phyloP scores from a whole-genome alignment of 768 basidiomycete species.

The Boletus edulis region DNA sequence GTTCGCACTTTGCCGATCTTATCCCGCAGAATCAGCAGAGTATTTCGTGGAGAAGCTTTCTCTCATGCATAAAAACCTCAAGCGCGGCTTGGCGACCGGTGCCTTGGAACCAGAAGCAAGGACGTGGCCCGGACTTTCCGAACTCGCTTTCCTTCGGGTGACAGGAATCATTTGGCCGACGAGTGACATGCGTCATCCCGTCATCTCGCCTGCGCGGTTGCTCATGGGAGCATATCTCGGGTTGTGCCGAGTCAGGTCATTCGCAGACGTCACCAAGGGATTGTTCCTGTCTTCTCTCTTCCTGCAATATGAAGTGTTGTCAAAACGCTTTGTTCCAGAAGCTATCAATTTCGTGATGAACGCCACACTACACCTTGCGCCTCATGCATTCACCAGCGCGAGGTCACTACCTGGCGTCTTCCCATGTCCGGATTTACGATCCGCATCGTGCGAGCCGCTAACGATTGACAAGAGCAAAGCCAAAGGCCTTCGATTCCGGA shows the following conservation, averaged over 20 bases:
- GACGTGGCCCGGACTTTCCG: constrained; percentile 87
- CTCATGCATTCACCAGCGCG: constrained; percentile 48
- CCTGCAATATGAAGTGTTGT: constrained; percentile 79
- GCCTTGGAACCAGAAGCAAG: constrained; percentile 57
- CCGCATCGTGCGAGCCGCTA: constrained; percentile 41
- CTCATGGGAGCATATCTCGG: constrained; percentile 92
- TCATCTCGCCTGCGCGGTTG: constrained; percentile 81
- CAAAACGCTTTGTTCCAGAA: constrained; percentile 88
- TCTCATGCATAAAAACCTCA: constrained; percentile 93
- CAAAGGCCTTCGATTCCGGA: constrained; percentile 37
- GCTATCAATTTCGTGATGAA: constrained; percentile 79
- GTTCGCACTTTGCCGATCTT: constrained; percentile 70
- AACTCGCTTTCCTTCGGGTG: constrained; percentile 77
- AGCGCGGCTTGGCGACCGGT: constrained; percentile 73
- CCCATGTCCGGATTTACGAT: constrained; percentile 66
- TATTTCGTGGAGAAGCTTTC: constrained; percentile 79
- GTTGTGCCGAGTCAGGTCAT: constrained; percentile 72
- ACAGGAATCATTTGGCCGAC: constrained; percentile 88
- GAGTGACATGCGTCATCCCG: constrained; percentile 89
- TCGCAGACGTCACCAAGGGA: constrained; percentile 78
- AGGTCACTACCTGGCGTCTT: constrained; percentile 64
- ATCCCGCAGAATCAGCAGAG: constrained; percentile 77
- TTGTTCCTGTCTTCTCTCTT: constrained; percentile 87
- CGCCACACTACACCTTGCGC: constrained; percentile 69
- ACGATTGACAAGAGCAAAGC: constrained; percentile 41